Conservation (phyloP, 2,329 filamentous ascomycete species). For the Hysterium pulicare region DNA sequence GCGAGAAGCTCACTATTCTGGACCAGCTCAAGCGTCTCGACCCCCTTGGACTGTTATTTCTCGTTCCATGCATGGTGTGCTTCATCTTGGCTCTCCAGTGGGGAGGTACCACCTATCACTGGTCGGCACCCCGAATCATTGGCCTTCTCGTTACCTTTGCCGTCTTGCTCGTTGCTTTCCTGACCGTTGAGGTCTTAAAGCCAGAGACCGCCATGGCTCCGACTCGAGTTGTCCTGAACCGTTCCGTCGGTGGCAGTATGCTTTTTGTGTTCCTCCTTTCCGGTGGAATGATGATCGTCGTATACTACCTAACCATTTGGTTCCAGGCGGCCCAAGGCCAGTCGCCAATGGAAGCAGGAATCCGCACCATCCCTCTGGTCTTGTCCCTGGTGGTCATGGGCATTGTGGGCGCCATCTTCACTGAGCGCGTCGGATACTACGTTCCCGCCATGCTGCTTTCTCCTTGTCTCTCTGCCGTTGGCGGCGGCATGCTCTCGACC, state of each 20-base stretch:
- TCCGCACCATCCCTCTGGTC: slow-evolving; percentile 1
- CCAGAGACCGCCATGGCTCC: slow-evolving; percentile 7
- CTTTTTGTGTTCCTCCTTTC: slow-evolving; percentile 17
- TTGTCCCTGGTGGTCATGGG: background rate
- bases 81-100: slow-evolving; percentile 41
- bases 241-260: slow-evolving; percentile 2
- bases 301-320: slow-evolving; percentile 4
- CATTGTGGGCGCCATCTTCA: slow-evolving; percentile 18
- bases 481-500: slow-evolving; percentile 41
- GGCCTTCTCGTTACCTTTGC: slow-evolving; percentile 36
- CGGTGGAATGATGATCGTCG: background rate
- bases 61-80: slow-evolving; percentile 38
- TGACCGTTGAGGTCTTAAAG: slow-evolving; percentile 24
- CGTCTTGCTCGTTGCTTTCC: slow-evolving; percentile 32
- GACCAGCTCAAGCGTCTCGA: background rate
- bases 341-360: slow-evolving; percentile 15
- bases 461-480: slow-evolving; percentile 36
- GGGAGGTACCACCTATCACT: slow-evolving; percentile 38
- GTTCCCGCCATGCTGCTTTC: slow-evolving; percentile 41
- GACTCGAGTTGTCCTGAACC: slow-evolving; percentile 3
- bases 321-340: slow-evolving; percentile 2
- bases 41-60: slow-evolving; percentile 1
- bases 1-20: slow-evolving; percentile 1
- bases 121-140: slow-evolving; percentile 35
- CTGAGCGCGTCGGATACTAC: slow-evolving; percentile 42